phyloP scores from a whole-genome alignment of 2,329 filamentous ascomycete genomes.

The Alternaria brassicae region DNA sequence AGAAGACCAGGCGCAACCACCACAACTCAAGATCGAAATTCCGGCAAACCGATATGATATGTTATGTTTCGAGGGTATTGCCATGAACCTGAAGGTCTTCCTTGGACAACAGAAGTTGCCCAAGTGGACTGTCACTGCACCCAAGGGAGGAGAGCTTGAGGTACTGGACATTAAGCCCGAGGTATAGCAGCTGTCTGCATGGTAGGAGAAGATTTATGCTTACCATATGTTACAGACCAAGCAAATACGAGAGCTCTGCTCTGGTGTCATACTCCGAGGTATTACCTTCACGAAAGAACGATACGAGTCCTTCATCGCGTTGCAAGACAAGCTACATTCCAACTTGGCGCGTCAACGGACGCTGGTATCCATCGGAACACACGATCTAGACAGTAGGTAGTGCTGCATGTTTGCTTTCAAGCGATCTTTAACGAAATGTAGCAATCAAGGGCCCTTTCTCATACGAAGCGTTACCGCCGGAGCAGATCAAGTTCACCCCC shows the following conservation, averaged over 20 bases:
- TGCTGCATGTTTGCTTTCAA: neutral
- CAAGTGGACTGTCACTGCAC: constrained; percentile 77
- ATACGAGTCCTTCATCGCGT: constrained; percentile 96
- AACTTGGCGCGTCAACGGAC: constrained; percentile 93
- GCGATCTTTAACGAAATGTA: constrained; percentile 28
- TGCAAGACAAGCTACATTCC: constrained; percentile 98
- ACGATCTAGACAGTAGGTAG: constrained; percentile 78
- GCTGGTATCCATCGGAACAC: constrained; percentile 94
- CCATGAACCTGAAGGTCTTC: constrained; percentile 96
- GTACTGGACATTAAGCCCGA: constrained; percentile 79
- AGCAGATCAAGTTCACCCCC: constrained; percentile 88
- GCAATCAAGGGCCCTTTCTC: constrained; percentile 90
- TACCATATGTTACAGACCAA: constrained; percentile 61
- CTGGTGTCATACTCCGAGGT: constrained; percentile 86
- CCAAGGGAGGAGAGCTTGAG: constrained; percentile 75
- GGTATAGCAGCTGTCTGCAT: constrained; percentile 46
- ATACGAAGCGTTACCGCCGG: constrained; percentile 90
- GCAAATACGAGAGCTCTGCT: constrained; percentile 84
- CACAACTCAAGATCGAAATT: constrained; percentile 97
- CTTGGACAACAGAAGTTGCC: constrained; percentile 76
- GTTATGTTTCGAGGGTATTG: constrained; percentile 96
- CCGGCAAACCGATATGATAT: constrained; percentile 94
- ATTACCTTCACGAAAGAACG: constrained; percentile 89
- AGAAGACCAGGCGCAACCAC: constrained; percentile 71
- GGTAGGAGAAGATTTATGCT: neutral